Conservation (phyloP, 1,284 basidiomycete genomes). For the Macrocystidia cucumis region DNA sequence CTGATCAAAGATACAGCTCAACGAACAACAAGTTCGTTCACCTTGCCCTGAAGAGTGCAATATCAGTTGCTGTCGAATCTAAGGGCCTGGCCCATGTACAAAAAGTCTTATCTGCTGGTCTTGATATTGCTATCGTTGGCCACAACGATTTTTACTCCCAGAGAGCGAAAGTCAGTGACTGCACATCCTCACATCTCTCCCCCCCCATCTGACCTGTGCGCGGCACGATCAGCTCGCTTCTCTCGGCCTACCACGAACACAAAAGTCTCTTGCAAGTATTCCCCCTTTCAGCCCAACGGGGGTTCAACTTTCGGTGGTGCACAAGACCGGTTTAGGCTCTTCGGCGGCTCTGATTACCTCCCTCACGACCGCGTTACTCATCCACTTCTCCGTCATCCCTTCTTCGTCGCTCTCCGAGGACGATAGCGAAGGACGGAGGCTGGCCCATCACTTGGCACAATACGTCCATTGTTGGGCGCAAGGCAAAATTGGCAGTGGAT, state of each 20-base stretch:
- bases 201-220: conserved; percentile 8
- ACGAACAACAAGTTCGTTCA: conserved; percentile 88
- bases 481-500: conserved; percentile 96
- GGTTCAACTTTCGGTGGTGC: conserved; percentile 69
- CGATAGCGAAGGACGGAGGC: conserved; percentile 37
- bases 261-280: conserved; percentile 56
- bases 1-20: conserved; percentile 20
- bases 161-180: conserved; percentile 56
- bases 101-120: conserved; percentile 38
- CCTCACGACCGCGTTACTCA: conserved; percentile 78
- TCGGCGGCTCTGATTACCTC: conserved; percentile 97
- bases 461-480: conserved; percentile 95
- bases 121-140: conserved; percentile 80
- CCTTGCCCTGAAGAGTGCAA: conserved; percentile 73
- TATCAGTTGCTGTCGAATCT: conserved; percentile 59
- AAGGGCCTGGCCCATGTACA: conserved; percentile 38
- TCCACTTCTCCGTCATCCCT: conserved; percentile 68
- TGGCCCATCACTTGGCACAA: conserved; percentile 93
- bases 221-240: conserved; percentile 46
- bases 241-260: conserved; percentile 49
- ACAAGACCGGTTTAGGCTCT: conserved; percentile 97
- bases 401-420: conserved; percentile 35
- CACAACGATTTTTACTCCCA: conserved; percentile 99
- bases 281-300: conserved; percentile 73
- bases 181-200: conserved; percentile 10